Conservation (phyloP, 2,329 filamentous ascomycete species). For the Aspergillus viridinutans region DNA sequence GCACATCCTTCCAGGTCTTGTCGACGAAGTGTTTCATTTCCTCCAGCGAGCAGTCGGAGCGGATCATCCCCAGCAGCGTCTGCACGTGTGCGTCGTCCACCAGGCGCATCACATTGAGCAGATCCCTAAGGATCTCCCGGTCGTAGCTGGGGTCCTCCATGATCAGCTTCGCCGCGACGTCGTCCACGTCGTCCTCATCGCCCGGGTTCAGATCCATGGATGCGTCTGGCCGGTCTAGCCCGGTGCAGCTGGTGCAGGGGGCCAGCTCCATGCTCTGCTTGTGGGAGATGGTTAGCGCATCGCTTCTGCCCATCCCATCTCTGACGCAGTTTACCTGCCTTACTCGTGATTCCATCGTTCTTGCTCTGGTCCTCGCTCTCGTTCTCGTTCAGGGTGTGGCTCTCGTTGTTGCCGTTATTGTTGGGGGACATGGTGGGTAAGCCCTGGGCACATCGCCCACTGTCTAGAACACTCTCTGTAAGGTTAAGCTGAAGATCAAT, state of each 20-base stretch:
- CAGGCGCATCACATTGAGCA: slow-evolving; percentile 24
- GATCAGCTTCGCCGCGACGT: not conserved
- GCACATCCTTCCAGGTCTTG: slow-evolving; percentile 7
- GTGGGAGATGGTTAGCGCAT: not conserved
- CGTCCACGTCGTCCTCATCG: not conserved
- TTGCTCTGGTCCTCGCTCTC: too few species aligned
- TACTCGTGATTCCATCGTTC: not conserved
- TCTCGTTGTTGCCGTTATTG: too few species aligned
- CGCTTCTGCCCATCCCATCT: too few species aligned
- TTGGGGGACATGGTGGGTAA: too few species aligned
- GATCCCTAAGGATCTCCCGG: slow-evolving; percentile 24
- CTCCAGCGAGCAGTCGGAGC: slow-evolving; percentile 19
- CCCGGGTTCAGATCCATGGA: not conserved
- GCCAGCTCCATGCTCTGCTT: not conserved
- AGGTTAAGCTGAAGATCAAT: too few species aligned
- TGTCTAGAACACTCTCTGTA: too few species aligned
- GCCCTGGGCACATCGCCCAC: too few species aligned
- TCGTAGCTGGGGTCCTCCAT: slow-evolving; percentile 15
- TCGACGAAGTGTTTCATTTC: slow-evolving; percentile 25
- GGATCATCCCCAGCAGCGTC: slow-evolving; percentile 24
- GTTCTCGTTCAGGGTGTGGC: too few species aligned
- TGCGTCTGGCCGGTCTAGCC: not conserved
- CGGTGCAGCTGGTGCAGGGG: not conserved
- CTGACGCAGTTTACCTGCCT: not conserved
- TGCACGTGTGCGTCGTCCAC: slow-evolving; percentile 14